Conservation (phyloP, 2,329 filamentous ascomycete genomes). For the Claviceps capensis region DNA sequence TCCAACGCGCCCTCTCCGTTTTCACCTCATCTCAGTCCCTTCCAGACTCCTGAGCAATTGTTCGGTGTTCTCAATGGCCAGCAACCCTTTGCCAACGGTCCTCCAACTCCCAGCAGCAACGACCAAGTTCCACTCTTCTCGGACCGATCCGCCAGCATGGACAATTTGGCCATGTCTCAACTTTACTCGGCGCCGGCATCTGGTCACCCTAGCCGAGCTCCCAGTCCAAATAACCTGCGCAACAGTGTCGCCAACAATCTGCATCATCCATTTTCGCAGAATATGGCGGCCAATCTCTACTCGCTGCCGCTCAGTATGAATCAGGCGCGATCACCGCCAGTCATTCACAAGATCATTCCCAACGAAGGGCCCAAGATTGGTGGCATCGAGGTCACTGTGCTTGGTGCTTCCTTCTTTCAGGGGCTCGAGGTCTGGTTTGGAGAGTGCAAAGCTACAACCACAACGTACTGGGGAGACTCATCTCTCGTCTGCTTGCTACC, state of each 20-base stretch:
- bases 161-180: conserved; percentile 48
- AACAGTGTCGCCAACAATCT: conserved; percentile 29
- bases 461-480: conserved; percentile 67
- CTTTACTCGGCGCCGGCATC: conserved; percentile 62
- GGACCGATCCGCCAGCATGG: conserved; percentile 48
- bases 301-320: conserved; percentile 34
- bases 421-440: conserved; percentile 78
- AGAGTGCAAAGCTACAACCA: conserved; percentile 47
- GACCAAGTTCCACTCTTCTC: conserved; percentile 45
- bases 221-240: conserved; percentile 49
- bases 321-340: conserved; percentile 33
- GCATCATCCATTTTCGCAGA: conserved; percentile 32
- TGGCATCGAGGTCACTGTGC: conserved; percentile 74
- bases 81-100: conserved; percentile 37
- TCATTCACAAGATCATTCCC: conserved; percentile 75
- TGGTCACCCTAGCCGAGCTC: conserved; percentile 61
- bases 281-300: conserved; percentile 35
- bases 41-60: conserved; percentile 29
- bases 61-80: conserved; percentile 30
- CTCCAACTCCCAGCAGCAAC: conserved; percentile 52
- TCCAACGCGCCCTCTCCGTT: conserved; percentile 37
- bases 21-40: conserved; percentile 31
- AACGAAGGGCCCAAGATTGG: conserved; percentile 69
- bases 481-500: conserved; percentile 70
- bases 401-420: conserved; percentile 67